Evolutionary conservation across 164 flowering plant genomes (phyloP).

Genomic region (Tetrastigma voinierianum): DNA sequence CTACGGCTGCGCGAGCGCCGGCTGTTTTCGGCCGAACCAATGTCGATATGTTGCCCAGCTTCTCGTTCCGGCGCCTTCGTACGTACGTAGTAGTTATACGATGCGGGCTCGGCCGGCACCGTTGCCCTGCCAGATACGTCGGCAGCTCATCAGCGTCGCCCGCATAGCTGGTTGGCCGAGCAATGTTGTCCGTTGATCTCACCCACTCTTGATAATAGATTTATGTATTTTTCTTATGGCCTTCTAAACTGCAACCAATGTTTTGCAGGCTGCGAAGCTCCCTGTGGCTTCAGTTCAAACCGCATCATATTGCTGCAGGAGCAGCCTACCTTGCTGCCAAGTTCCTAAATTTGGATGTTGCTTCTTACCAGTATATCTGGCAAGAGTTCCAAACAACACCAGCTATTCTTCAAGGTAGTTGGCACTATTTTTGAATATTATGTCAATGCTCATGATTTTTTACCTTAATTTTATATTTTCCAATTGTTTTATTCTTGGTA

Average conservation of each 20-base stretch:
- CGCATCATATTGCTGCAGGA: slow-evolving; percentile 72
- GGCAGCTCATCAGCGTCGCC: slow-evolving; percentile 23
- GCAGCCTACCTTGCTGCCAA: slow-evolving; percentile 89
- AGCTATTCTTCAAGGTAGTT: slow-evolving; percentile 66
- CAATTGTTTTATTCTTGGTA: neutral
- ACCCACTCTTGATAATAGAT: neutral
- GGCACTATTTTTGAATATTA: neutral
- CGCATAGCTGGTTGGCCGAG: slow-evolving; percentile 39
- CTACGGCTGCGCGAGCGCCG: too few relatives aligned
- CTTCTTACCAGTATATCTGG: slow-evolving; percentile 62
- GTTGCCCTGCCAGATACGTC: too few relatives aligned
- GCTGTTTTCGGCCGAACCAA: too few relatives aligned
- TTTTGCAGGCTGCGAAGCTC: slow-evolving; percentile 62
- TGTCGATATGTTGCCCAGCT: too few relatives aligned
- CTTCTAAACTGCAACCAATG: neutral
- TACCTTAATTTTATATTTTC: neutral
- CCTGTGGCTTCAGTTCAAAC: slow-evolving; percentile 71
- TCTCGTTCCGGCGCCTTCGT: too few relatives aligned
- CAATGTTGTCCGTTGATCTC: slow-evolving; percentile 10
- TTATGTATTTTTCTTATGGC: neutral
- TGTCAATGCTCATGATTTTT: neutral
- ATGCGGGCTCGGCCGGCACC: too few relatives aligned
- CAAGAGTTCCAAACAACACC: slow-evolving; percentile 84
- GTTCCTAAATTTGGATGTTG: slow-evolving; percentile 67
- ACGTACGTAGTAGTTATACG: too few relatives aligned